Conservation (phyloP, 805 yeast genomes). For the Wickerhamomyces alni region DNA sequence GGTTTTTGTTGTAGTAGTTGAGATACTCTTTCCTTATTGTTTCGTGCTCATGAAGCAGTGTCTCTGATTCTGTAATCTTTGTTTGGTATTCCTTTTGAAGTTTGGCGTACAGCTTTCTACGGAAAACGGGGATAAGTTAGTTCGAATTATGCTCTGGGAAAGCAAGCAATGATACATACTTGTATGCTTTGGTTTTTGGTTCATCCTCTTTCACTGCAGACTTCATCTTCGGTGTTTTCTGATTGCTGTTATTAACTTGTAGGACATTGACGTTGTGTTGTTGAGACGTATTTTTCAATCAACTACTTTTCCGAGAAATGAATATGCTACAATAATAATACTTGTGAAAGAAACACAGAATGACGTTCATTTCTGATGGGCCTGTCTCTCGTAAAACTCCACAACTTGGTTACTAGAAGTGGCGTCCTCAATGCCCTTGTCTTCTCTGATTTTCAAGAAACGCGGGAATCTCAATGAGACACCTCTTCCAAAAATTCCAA, state of each 20-base stretch:
- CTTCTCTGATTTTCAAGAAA: constrained; percentile 77
- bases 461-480: constrained; percentile 86
- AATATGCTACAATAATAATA: no score
- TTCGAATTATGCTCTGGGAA: no score
- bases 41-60: background rate
- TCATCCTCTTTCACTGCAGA: background rate
- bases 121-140: no score
- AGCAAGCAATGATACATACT: background rate
- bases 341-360: no score
- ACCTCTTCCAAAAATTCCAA: constrained; percentile 68
- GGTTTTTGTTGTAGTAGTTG: background rate
- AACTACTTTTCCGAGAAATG: no score
- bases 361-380: constrained; percentile 6
- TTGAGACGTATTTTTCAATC: no score
- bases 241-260: no score
- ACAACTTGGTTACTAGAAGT: constrained; percentile 79
- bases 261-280: no score
- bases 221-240: no score
- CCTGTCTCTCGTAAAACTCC: constrained; percentile 77
- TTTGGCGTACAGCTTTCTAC: background rate
- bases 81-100: background rate
- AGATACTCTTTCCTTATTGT: background rate
- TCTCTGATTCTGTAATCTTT: background rate
- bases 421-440: constrained; percentile 80
- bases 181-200: background rate